Base-by-base conservation (phyloP, 129 eudicot genomes). In the Saposhnikovia divaricata region DNA sequence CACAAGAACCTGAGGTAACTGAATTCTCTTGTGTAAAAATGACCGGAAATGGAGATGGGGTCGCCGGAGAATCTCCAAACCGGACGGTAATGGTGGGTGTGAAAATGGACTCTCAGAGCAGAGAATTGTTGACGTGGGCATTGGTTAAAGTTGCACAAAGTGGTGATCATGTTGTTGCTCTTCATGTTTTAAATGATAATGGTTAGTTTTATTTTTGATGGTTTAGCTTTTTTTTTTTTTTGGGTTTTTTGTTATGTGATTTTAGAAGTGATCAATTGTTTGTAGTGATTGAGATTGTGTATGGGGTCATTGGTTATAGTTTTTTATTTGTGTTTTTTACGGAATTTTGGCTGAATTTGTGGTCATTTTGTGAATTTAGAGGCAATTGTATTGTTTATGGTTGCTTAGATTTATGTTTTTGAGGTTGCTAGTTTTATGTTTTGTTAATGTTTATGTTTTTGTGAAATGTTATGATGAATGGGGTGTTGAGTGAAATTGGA, bases 91-190 rank as follows among this genome's bases (percentile, higher is more conserved):
- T 95, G 34, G 99, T 92, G 53, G 99, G 99, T 23, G 94, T 95
- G 75, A 95, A 92, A 71, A 37, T 95, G 83, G 96, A 92, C 83
- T 81, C 85, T 1, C 86, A 78, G 13, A 95, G 99, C 81, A 84
- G 90, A 74, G 97, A 95, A 82, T 76, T 95, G 59, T 88, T 95
- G 71, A 95, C 99, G 7, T 95, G 99, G 99, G 92, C 97, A 23
- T 86, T 95, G 73, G 99, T 95, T 4, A 95, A 95, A 79, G 92
- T 88, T 68, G 94, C 99, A 73, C 83, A 87, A 66, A 83, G 88
- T 85, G 99, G 97, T 79, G 99, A 95, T 87, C 88, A 86, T 59
- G 96, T 95, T 40, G 79, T 95, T 69, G 97, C 97, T 79, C 92
- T 95, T 83, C 98, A 95, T 89, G 96, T 95, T 83, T 83, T 95